Evolutionary conservation across 768 basidiomycete species (phyloP).

Genomic region (Dacryopinax spathularia): DNA sequence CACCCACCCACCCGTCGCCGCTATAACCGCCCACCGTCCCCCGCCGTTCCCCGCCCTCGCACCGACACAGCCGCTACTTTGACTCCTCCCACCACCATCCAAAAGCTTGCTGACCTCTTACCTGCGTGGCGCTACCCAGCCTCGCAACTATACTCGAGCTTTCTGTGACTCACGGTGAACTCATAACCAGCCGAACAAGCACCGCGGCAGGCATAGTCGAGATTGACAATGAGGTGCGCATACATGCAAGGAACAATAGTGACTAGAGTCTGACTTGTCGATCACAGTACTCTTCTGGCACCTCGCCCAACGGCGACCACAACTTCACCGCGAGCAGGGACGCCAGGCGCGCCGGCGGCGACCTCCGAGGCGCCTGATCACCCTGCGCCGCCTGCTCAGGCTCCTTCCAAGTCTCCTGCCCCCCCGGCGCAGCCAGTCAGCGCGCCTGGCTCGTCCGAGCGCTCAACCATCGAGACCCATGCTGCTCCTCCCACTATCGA

Average conservation of each 20-base stretch:
- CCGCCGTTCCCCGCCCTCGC: background rate
- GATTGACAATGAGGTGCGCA: slow-evolving; percentile 4
- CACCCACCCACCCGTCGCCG: background rate
- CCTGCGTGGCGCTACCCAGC: background rate
- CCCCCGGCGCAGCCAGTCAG: background rate
- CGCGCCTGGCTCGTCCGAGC: background rate
- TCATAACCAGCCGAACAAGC: background rate
- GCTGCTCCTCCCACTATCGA: background rate
- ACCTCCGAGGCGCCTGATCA: background rate
- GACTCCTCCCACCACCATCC: background rate
- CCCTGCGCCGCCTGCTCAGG: background rate
- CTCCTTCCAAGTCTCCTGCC: background rate
- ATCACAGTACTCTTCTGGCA: background rate
- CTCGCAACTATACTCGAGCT: background rate
- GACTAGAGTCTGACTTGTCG: no score
- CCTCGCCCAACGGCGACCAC: background rate
- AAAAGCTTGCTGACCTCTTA: background rate
- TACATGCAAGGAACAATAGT: background rate
- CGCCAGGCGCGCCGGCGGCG: background rate
- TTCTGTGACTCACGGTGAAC: no score
- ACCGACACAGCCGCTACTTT: slow-evolving; percentile 1
- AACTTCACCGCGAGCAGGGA: background rate
- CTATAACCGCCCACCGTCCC: background rate
- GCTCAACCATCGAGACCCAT: background rate
- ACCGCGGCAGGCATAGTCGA: background rate